Base-by-base conservation (phyloP, 1,284 basidiomycete genomes). In the Testicularia cyperi region DNA sequence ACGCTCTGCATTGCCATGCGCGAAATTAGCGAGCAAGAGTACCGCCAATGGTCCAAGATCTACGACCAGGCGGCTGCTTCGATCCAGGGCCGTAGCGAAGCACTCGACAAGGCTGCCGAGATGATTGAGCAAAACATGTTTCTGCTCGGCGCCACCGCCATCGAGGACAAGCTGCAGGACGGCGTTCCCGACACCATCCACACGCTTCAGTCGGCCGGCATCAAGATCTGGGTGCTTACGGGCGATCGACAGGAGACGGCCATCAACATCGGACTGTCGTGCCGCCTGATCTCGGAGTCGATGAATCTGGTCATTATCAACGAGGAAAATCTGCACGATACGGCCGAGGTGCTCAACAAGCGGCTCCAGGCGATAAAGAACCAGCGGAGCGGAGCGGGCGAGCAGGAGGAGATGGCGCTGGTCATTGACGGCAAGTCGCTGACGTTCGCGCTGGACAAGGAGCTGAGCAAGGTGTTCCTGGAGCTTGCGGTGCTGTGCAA, bases 161-260 rank as follows among this genome's bases (percentile, higher is more conserved):
- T 98, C 65, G 95, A 99, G 78, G 95, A 99, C 78, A 96, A 95
- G 78, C 80, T 99, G 23, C 95, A 98, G 77, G 95, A 99, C 44
- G 95, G 95, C 32, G 95, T 99, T 0, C 95, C 95, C 0, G 95
- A 98, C 70, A 87, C 95, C 3, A 98, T 99, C 49, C 92, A 97
- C 74, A 97, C 92, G 2, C 78, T 99, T 29, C 95, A 98, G 74
- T 90, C 88, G 82, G 94, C 94, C 21, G 95, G 95, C 0, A 97
- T 99, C 80, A 97, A 97, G 82, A 87, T 98, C 26, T 99, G 95
- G 95, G 92, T 99, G 9, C 79, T 98, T 37, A 98, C 95, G 1
- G 95, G 95, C 2, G 95, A 99, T 78, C 82, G 94, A 55, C 94
- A 98, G 80, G 95, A 99, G 79, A 99, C 95, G 2, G 95, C 95